Percentiles rank a stretch among this genome's conserved stretches.
phyloP scores from a whole-genome alignment of 257 asterid species.

The Scutellaria barbata region DNA sequence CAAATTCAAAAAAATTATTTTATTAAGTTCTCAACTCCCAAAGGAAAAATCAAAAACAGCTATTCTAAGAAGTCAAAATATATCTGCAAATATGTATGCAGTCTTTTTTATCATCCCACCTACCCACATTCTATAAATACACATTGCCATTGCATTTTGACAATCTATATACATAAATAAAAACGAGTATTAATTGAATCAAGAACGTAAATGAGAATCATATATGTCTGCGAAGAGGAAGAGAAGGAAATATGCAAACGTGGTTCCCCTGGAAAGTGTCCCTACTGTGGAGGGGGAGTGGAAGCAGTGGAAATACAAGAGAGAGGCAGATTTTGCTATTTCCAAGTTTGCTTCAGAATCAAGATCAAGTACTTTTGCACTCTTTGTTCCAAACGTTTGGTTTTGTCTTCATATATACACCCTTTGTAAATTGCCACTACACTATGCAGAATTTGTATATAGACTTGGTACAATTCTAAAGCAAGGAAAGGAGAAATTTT shows the following conservation, averaged over 20 bases:
- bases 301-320: not conserved
- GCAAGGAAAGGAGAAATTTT: too few relatives aligned
- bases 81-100: too few relatives aligned
- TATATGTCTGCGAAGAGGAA: not conserved
- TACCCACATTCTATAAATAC: too few relatives aligned
- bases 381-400: conserved; percentile 4
- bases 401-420: not conserved
- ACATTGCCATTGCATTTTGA: too few relatives aligned
- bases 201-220: not conserved
- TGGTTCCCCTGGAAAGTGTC: not conserved
- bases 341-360: not conserved
- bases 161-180: not conserved
- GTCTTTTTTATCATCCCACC: too few relatives aligned
- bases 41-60: too few relatives aligned
- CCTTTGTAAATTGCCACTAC: not conserved
- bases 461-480: too few relatives aligned
- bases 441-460: too few relatives aligned
- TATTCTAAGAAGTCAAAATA: too few relatives aligned
- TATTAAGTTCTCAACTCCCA: too few relatives aligned
- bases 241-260: not conserved
- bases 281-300: not conserved
- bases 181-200: not conserved
- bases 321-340: not conserved
- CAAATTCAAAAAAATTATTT: too few relatives aligned
- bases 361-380: not conserved